Percentiles rank a stretch among this genome's conserved stretches.
These are phyloP conservation scores for Keithomyces neogunnii DNA, from an alignment of 2,329 filamentous ascomycete species.

Conservation along the genomic window DNA sequence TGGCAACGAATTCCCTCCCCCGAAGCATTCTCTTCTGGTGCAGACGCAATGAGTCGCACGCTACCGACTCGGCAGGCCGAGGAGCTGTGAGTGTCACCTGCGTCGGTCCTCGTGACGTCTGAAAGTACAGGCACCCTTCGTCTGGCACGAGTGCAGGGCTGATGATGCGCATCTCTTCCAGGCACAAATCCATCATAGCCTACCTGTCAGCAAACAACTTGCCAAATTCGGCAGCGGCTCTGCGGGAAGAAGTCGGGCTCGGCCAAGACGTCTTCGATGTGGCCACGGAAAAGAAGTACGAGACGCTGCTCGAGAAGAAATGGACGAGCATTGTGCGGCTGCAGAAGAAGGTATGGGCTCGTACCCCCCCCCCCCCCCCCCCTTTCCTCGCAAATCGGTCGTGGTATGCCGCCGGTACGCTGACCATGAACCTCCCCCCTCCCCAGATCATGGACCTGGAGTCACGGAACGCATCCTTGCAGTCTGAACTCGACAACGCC, in stretches of 20 bases:
- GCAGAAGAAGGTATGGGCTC: slow-evolving; percentile 73
- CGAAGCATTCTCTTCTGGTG: not conserved
- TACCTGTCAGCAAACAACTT: slow-evolving; percentile 73
- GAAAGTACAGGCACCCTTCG: slow-evolving; percentile 2
- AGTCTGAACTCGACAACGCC: slow-evolving; percentile 75
- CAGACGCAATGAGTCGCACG: slow-evolving; percentile 56
- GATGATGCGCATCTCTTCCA: slow-evolving; percentile 23
- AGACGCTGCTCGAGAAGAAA: slow-evolving; percentile 91
- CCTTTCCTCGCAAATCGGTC: not conserved
- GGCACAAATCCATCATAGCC: slow-evolving; percentile 89
- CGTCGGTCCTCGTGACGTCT: slow-evolving; percentile 1
- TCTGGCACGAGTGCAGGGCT: not conserved
- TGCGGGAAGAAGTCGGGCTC: slow-evolving; percentile 71
- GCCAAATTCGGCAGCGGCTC: slow-evolving; percentile 56
- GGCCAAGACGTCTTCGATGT: slow-evolving; percentile 65
- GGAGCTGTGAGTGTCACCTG: slow-evolving; percentile 61
- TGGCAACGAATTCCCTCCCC: slow-evolving; percentile 2
- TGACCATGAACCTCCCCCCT: not conserved
- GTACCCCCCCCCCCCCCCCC: not conserved
- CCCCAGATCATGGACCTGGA: slow-evolving; percentile 86
- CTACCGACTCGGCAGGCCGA: slow-evolving; percentile 76
- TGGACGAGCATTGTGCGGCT: slow-evolving; percentile 93
- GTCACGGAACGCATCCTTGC: slow-evolving; percentile 60
- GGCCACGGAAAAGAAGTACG: slow-evolving; percentile 84
- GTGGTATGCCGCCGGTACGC: not conserved